These are phyloP conservation scores for Ajuga reptans DNA, from an alignment of 305 asterid species.

Conservation along the genomic window DNA sequence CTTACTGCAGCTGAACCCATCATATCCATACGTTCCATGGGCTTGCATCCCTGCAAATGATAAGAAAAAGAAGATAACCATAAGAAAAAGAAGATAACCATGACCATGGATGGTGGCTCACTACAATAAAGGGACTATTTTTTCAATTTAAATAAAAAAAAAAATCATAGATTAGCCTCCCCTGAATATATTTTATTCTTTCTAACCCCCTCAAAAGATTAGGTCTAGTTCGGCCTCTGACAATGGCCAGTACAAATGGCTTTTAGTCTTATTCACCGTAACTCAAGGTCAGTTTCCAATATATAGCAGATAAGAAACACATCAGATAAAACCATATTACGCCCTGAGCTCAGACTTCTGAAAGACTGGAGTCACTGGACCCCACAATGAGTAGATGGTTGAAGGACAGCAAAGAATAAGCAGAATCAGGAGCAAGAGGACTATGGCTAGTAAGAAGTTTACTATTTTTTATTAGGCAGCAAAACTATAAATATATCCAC, in stretches of 20 bases:
- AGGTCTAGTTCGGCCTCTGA: too few species aligned
- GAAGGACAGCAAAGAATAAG: not conserved
- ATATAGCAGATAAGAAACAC: not conserved
- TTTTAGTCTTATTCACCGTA: not conserved
- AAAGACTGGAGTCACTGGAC: not conserved
- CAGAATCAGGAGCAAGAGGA: not conserved
- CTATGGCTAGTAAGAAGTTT: not conserved
- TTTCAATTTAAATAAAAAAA: too few species aligned
- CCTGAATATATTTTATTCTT: too few species aligned
- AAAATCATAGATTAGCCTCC: too few species aligned
- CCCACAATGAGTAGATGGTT: not conserved
- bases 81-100: not conserved
- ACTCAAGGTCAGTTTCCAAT: not conserved
- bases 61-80: slow-evolving; percentile 3
- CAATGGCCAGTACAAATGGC: not conserved
- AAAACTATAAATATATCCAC: not conserved
- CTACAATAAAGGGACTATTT: too few species aligned
- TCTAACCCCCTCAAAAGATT: too few species aligned
- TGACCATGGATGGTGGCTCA: not conserved
- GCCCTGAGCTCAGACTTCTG: not conserved
- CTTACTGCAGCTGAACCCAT: slow-evolving; percentile 65
- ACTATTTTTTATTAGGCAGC: not conserved
- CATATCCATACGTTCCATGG: slow-evolving; percentile 53
- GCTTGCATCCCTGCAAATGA: slow-evolving; percentile 79
- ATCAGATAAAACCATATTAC: not conserved